Conservation (phyloP, 305 asterid genomes). For the Ajuga reptans region DNA sequence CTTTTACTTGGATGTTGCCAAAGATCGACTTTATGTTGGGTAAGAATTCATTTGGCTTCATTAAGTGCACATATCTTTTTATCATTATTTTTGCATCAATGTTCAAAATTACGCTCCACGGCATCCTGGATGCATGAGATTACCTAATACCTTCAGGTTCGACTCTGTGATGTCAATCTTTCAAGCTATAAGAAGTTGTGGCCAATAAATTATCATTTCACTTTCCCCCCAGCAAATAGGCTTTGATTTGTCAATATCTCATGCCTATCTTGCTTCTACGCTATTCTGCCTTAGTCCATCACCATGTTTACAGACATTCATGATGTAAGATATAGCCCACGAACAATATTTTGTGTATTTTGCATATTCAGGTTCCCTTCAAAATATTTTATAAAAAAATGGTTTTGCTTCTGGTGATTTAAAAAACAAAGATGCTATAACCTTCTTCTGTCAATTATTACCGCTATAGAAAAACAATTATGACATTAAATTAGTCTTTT, state of each 20-base stretch:
- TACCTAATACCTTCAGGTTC: background rate
- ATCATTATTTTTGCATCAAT: background rate
- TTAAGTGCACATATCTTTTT: background rate
- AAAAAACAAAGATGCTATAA: background rate
- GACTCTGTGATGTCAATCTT: background rate
- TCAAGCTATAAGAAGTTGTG: background rate
- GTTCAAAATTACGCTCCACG: background rate
- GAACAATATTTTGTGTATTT: no score
- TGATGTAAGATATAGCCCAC: no score
- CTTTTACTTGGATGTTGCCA: conserved; percentile 88
- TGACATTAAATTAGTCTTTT: background rate
- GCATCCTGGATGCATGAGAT: background rate
- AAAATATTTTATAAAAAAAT: background rate
- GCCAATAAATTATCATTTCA: background rate
- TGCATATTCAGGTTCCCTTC: no score
- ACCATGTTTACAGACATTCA: no score
- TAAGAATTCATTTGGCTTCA: conserved; percentile 26
- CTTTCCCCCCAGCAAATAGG: background rate
- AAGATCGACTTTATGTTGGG: conserved; percentile 98
- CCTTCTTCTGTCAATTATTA: background rate
- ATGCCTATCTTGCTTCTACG: no score
- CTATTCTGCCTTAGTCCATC: no score
- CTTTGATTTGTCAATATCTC: background rate
- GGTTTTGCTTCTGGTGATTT: background rate
- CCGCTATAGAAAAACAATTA: background rate